These are phyloP conservation scores for Rhodotorula toruloides DNA, from an alignment of 768 basidiomycete genomes.

Conservation along the genomic window DNA sequence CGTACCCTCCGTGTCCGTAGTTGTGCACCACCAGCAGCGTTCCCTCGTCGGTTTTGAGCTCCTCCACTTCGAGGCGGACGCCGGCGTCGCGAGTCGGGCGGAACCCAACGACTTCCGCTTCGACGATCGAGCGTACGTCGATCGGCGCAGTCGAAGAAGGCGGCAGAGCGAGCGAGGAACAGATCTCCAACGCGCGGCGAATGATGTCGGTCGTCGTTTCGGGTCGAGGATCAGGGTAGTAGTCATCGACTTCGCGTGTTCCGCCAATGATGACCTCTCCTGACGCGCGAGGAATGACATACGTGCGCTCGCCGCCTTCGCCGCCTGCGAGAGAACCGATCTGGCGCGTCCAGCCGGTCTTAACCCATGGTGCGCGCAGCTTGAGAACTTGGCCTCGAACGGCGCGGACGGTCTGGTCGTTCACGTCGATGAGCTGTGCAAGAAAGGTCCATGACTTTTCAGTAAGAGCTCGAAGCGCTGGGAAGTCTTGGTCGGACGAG, in stretches of 20 bases:
- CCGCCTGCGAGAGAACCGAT: slow-evolving; percentile 40
- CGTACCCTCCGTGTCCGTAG: slow-evolving; percentile 48
- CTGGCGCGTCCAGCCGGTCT: slow-evolving; percentile 43
- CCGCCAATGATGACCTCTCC: slow-evolving; percentile 48
- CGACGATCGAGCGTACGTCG: slow-evolving; percentile 6
- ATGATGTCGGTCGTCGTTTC: slow-evolving; percentile 43
- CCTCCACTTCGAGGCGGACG: slow-evolving; percentile 39
- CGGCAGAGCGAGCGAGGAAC: slow-evolving; percentile 41
- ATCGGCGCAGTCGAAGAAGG: slow-evolving; percentile 8
- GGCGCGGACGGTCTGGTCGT: slow-evolving; percentile 44
- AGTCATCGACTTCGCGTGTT: slow-evolving; percentile 46
- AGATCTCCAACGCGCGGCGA: slow-evolving; percentile 44
- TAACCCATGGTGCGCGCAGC: slow-evolving; percentile 44
- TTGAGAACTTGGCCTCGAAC: slow-evolving; percentile 46
- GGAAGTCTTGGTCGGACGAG: neutral
- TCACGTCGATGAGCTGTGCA: slow-evolving; percentile 41
- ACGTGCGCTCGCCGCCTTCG: slow-evolving; percentile 45
- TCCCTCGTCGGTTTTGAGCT: neutral
- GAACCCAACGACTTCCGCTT: slow-evolving; percentile 26
- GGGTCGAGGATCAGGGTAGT: slow-evolving; percentile 39
- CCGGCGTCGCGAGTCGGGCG: slow-evolving; percentile 45
- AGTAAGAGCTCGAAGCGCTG: neutral
- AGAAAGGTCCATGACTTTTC: neutral
- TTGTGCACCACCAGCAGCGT: slow-evolving; percentile 42
- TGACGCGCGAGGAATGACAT: slow-evolving; percentile 46